Evolutionary conservation across 1,284 basidiomycete species (phyloP).

Genomic region (Marasmius oreades): DNA sequence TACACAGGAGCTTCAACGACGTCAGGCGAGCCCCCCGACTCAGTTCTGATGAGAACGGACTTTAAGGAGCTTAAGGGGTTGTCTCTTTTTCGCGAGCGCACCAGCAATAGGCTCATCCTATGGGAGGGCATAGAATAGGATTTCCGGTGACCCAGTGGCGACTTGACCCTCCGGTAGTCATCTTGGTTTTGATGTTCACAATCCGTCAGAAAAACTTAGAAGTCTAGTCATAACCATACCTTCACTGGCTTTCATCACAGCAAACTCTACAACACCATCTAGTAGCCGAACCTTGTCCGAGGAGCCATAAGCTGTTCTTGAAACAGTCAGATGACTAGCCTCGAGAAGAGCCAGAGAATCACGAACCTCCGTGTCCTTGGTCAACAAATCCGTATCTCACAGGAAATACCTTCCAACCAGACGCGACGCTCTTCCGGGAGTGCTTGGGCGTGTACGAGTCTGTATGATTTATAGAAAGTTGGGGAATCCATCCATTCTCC

Average conservation of each 20-base stretch:
- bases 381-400: conserved; percentile 7
- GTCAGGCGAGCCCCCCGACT: not conserved
- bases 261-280: not conserved
- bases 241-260: not conserved
- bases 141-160: not conserved
- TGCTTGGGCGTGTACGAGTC: not conserved
- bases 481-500: conserved; percentile 7
- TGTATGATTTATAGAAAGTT: not conserved
- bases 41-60: not conserved
- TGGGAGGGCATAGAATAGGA: not conserved
- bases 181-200: not conserved
- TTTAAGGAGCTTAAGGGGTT: not conserved
- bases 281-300: conserved; percentile 7
- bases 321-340: not conserved
- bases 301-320: conserved; percentile 2
- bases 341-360: not conserved
- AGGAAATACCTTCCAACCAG: conserved; percentile 1
- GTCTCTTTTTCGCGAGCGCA: not conserved
- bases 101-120: not conserved
- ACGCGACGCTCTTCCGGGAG: not conserved
- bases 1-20: not conserved
- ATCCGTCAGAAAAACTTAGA: not conserved
- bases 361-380: conserved; percentile 7
- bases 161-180: not conserved
- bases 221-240: not conserved